phyloP scores from a whole-genome alignment of 2,329 filamentous ascomycete species.

The Cadophora sp. region DNA sequence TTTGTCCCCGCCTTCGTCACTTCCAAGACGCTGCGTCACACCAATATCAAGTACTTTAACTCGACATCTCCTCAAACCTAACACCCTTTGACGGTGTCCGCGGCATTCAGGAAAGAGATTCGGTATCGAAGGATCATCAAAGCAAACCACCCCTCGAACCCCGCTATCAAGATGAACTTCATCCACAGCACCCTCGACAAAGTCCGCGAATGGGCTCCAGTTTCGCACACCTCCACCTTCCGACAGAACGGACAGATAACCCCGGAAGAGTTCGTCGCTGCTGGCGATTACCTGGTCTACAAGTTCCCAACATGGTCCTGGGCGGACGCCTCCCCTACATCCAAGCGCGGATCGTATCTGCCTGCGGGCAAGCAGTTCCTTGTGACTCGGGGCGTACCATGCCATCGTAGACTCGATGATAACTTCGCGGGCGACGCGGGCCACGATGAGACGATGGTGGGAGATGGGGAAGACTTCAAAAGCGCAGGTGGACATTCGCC shows the following conservation, averaged over 20 bases:
- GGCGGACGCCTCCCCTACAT: conserved; percentile 84
- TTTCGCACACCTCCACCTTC: conserved; percentile 91
- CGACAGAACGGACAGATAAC: conserved; percentile 94
- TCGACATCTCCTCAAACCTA: neutral
- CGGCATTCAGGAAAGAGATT: neutral
- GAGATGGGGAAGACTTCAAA: conserved; percentile 73
- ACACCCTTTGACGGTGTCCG: neutral
- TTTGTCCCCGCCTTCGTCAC: neutral
- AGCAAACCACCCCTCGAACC: conserved; percentile 19
- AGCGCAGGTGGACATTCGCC: conserved; percentile 52
- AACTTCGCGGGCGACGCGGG: conserved; percentile 91
- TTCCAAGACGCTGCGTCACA: conserved; percentile 7
- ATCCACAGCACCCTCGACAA: conserved; percentile 92
- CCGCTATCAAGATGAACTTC: conserved; percentile 72
- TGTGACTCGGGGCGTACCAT: conserved; percentile 92
- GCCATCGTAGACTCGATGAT: conserved; percentile 87
- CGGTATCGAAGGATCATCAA: neutral
- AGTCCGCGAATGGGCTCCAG: conserved; percentile 89
- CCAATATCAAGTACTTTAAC: neutral
- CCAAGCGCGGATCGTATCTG: conserved; percentile 80
- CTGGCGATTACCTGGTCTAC: conserved; percentile 97
- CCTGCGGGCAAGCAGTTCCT: conserved; percentile 93
- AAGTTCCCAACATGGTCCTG: conserved; percentile 99
- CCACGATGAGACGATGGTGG: conserved; percentile 84
- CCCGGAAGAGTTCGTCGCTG: conserved; percentile 93